Evolutionary conservation across 768 basidiomycete species (phyloP).

Genomic region (Xerocomus potaroensis): DNA sequence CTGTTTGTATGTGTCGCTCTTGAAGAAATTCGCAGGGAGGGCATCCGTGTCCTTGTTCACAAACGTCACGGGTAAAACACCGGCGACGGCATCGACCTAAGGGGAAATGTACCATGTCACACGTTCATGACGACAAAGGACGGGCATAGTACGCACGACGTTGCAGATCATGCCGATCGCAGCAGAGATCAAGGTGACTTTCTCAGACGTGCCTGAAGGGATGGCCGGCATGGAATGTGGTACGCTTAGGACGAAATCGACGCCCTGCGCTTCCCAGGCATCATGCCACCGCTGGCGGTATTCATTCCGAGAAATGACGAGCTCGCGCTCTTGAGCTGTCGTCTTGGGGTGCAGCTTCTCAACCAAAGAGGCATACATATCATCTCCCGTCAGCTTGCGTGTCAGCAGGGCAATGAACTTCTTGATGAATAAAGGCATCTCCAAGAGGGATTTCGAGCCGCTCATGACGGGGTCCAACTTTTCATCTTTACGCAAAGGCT

Average conservation of each 20-base stretch:
- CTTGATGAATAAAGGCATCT: constrained; percentile 36
- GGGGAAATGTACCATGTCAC: background rate
- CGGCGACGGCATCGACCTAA: constrained; percentile 53
- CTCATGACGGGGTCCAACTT: constrained; percentile 31
- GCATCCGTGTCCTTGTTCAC: constrained; percentile 44
- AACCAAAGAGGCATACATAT: constrained; percentile 27
- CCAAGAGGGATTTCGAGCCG: constrained; percentile 20
- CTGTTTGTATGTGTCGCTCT: constrained; percentile 20
- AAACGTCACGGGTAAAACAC: constrained; percentile 56
- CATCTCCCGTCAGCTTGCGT: constrained; percentile 27
- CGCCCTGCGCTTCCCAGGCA: constrained; percentile 34
- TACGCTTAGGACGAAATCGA: constrained; percentile 39
- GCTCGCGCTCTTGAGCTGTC: constrained; percentile 23
- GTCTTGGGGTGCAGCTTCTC: constrained; percentile 34
- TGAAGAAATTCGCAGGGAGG: constrained; percentile 30
- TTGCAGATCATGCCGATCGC: constrained; percentile 40
- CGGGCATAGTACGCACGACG: constrained; percentile 30
- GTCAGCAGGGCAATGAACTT: constrained; percentile 39
- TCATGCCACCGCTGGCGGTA: constrained; percentile 33
- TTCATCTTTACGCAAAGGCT: constrained; percentile 32
- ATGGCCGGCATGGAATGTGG: constrained; percentile 38
- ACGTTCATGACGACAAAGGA: background rate
- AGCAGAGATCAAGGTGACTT: constrained; percentile 32
- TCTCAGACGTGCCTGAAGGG: constrained; percentile 32
- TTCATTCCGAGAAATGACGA: constrained; percentile 25